These are phyloP conservation scores for Claviceps monticola DNA, from an alignment of 2,329 filamentous ascomycete genomes.

Conservation along the genomic window DNA sequence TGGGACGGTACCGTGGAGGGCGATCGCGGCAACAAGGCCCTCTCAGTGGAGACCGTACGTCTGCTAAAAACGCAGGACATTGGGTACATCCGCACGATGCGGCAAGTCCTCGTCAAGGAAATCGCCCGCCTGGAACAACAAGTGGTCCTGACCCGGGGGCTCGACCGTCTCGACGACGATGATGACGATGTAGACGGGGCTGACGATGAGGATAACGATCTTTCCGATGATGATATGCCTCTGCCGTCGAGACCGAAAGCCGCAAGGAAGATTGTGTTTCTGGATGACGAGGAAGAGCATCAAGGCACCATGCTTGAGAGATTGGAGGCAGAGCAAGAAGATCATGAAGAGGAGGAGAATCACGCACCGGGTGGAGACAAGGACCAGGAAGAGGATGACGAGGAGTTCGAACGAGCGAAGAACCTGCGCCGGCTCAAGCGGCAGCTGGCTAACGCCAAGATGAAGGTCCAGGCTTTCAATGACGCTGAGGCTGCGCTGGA, in stretches of 20 bases:
- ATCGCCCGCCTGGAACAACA: constrained; percentile 40
- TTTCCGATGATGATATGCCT: constrained; percentile 17
- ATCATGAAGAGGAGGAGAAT: constrained; percentile 11
- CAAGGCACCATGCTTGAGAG: constrained; percentile 17
- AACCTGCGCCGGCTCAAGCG: constrained; percentile 30
- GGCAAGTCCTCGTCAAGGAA: constrained; percentile 45
- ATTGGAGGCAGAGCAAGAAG: constrained; percentile 18
- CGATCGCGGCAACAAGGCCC: constrained; percentile 40
- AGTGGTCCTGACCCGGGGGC: constrained; percentile 29
- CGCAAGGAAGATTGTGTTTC: constrained; percentile 39
- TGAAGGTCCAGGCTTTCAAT: constrained; percentile 40
- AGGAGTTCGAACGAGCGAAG: constrained; percentile 26
- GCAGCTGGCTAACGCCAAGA: constrained; percentile 35
- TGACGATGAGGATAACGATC: constrained; percentile 11
- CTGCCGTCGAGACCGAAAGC: constrained; percentile 16
- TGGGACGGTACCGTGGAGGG: constrained; percentile 43
- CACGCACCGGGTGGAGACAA: constrained; percentile 6
- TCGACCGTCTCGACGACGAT: constrained; percentile 22
- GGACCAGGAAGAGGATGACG: constrained; percentile 17
- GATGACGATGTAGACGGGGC: constrained; percentile 18
- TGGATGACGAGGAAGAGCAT: constrained; percentile 26
- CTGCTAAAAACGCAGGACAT: constrained; percentile 57
- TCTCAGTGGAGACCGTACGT: constrained; percentile 44
- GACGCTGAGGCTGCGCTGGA: constrained; percentile 43
- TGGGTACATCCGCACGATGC: constrained; percentile 49